These are phyloP conservation scores for Komagataella kurtzmanii DNA, from an alignment of 805 yeast genomes.

Conservation along the genomic window DNA sequence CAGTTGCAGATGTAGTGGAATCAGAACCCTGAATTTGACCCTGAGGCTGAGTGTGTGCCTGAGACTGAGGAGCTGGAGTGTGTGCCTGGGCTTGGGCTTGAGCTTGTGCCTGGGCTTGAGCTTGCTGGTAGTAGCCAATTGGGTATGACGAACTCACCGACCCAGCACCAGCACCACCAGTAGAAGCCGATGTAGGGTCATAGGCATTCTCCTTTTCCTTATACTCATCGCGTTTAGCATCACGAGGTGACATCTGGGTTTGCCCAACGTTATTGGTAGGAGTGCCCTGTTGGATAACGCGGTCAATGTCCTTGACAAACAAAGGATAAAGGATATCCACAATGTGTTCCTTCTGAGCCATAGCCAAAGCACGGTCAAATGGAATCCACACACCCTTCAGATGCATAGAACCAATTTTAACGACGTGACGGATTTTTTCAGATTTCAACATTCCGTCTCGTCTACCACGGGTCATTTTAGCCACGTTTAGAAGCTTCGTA, in stretches of 20 bases:
- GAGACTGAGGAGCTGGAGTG: background rate
- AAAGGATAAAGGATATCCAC: conserved; percentile 44
- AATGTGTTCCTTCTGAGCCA: conserved; percentile 58
- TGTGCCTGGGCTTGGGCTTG: background rate
- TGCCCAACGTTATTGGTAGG: conserved; percentile 10
- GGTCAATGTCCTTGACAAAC: conserved; percentile 53
- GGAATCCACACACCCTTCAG: conserved; percentile 70
- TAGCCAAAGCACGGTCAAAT: conserved; percentile 53
- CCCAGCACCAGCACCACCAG: background rate
- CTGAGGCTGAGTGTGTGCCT: background rate
- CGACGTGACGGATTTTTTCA: conserved; percentile 57
- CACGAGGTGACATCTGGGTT: background rate
- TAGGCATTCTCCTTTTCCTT: background rate
- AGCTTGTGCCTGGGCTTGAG: background rate
- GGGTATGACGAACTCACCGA: background rate
- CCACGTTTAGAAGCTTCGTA: conserved; percentile 54
- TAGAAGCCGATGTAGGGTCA: background rate
- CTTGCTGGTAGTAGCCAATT: background rate
- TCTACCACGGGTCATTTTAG: conserved; percentile 62
- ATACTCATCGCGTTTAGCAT: background rate
- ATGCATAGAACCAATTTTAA: conserved; percentile 66
- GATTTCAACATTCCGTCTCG: conserved; percentile 58
- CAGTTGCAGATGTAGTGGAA: background rate
- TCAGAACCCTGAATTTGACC: background rate
- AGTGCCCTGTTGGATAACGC: conserved; percentile 23